Evolutionary conservation across 768 basidiomycete species (phyloP), one percentile per base, ranked within the genome.

Genomic region (Rhodotorula graminis): DNA sequence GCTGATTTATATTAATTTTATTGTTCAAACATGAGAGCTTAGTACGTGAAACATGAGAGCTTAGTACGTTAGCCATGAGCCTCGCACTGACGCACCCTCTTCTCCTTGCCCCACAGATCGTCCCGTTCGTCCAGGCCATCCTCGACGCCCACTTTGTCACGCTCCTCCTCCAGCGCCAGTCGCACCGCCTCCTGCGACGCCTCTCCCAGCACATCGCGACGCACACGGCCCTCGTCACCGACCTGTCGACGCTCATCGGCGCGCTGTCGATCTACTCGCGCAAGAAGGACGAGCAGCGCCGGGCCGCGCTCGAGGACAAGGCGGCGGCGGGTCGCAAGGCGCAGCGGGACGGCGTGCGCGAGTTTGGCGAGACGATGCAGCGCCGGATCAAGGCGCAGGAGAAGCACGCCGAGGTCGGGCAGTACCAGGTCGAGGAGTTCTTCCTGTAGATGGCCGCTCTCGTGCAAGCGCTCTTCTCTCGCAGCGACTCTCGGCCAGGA

Each of bases 111-210:
- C 18, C 52, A 44, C 66, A 71, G 69, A 64, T 73, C 61, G 49
- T 73, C 33, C 72, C 70, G 7, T 53, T 76, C 67, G 70, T 76
- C 14, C 70, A 76, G 46, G 59, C 72, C 14, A 40, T 76, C 47
- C 75, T 76, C 61, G 75, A 76, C 72, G 69, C 72, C 2, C 75
- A 73, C 67, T 73, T 77, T 47, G 66, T 74, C 70, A 63, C 71
- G 31, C 69, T 78, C 60, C 70, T 74, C 61, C 72, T 77, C 21
- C 70, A 74, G 47, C 71, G 64, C 27, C 66, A 63, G 21, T 56
- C 73, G 55, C 73, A 74, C 70, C 21, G 64, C 10, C 75, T 76
- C 66, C 70, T 76, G 16, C 69, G 72, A 0, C 75, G 75, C 31
- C 69, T 76, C 46, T 31, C 74, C 12, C 37, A 47, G 27, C 74